These are phyloP conservation scores for Apophysomyces elegans DNA, from an alignment of 371 early-diverging fungal species.

Conservation along the genomic window DNA sequence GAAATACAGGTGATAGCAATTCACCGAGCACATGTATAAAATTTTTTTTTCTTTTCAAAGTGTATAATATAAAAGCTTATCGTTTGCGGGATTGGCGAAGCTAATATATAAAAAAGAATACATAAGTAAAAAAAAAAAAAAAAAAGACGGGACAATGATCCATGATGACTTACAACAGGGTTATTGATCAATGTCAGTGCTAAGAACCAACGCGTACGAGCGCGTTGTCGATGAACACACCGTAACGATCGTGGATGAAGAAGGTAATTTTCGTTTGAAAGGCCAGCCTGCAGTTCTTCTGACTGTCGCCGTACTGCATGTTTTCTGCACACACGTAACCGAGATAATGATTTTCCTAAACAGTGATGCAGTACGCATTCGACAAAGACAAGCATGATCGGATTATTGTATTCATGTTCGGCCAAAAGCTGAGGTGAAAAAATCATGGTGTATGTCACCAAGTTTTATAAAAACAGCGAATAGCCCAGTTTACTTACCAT, in stretches of 20 bases:
- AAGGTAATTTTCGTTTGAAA: no score
- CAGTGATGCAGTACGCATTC: constrained; percentile 34
- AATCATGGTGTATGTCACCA: no score
- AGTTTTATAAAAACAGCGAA: no score
- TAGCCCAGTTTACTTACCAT: constrained; percentile 35
- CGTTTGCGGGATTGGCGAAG: constrained; percentile 21
- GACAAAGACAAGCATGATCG: constrained; percentile 40
- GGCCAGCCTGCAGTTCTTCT: no score
- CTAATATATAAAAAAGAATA: constrained; percentile 2
- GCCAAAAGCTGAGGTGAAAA: constrained; percentile 32
- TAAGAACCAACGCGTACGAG: constrained; percentile 49
- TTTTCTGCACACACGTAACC: constrained; percentile 6
- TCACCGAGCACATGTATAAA: constrained; percentile 16
- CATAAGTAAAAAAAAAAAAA: background rate
- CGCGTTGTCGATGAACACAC: constrained; percentile 15
- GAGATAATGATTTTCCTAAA: background rate
- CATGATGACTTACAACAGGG: constrained; percentile 31
- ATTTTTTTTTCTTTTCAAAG: background rate
- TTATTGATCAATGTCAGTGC: constrained; percentile 46
- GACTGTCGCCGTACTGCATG: background rate
- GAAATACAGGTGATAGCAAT: constrained; percentile 41
- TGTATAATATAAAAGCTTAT: constrained; percentile 11
- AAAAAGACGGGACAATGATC: background rate
- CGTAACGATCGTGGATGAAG: no score
- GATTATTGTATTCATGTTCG: constrained; percentile 56